A percentile compares a stretch with the other conserved stretches of the same genome.
Conservation (phyloP, 768 basidiomycete genomes). For the Pluteus cervinus region DNA sequence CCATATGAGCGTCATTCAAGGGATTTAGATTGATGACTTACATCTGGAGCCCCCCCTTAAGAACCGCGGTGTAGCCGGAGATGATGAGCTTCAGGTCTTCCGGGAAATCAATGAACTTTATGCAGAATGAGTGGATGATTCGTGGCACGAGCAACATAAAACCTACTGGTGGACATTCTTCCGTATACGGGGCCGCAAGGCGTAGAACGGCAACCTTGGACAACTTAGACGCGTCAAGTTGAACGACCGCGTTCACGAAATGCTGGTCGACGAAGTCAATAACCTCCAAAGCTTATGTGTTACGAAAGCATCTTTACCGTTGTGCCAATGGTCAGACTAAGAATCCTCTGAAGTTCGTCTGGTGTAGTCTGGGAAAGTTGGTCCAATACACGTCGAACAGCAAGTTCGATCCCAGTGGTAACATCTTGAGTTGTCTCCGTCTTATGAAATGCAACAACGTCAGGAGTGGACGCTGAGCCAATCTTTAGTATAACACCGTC, state of each 20-base stretch:
- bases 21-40: slow-evolving; percentile 19
- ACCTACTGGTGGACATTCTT: slow-evolving; percentile 53
- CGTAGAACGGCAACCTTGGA: slow-evolving; percentile 59
- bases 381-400: slow-evolving; percentile 39
- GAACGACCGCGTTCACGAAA: slow-evolving; percentile 57
- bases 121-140: slow-evolving; percentile 17
- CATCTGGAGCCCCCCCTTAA: slow-evolving; percentile 37
- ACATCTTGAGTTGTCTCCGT: slow-evolving; percentile 51
- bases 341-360: slow-evolving; percentile 27
- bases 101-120: slow-evolving; percentile 30
- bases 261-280: slow-evolving; percentile 20
- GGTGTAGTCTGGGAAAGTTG: slow-evolving; percentile 26
- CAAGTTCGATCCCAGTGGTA: slow-evolving; percentile 51
- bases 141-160: slow-evolving; percentile 23
- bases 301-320: slow-evolving; percentile 37
- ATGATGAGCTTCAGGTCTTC: slow-evolving; percentile 21
- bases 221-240: slow-evolving; percentile 45
- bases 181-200: slow-evolving; percentile 53
- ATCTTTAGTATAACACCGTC: slow-evolving; percentile 28
- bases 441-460: slow-evolving; percentile 38
- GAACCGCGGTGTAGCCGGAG: slow-evolving; percentile 25
- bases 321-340: slow-evolving; percentile 55
- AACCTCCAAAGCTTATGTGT: not conserved
- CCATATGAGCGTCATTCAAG: not conserved
- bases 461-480: slow-evolving; percentile 18